Conservation (phyloP, 768 basidiomycete species). For the Boletus rubescentipes region DNA sequence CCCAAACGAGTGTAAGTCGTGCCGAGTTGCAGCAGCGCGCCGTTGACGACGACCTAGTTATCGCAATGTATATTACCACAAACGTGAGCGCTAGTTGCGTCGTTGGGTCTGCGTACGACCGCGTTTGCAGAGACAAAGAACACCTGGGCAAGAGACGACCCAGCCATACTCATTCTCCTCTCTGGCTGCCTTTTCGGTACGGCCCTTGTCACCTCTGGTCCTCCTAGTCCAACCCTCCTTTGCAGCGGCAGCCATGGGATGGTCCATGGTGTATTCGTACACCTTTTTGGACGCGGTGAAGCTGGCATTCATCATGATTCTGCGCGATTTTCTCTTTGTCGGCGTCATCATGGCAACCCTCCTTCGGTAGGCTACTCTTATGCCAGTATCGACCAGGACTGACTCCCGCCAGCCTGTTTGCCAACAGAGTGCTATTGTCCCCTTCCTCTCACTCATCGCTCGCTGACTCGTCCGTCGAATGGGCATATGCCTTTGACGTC, state of each 20-base stretch:
- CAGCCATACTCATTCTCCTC: conserved; percentile 89
- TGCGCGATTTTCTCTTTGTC: conserved; percentile 83
- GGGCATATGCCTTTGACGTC: conserved; percentile 95
- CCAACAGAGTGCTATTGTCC: conserved; percentile 69
- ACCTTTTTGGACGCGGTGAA: conserved; percentile 52
- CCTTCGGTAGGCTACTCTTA: conserved; percentile 53
- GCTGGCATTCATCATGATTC: conserved; percentile 77
- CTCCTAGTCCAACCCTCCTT: background rate
- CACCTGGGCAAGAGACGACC: conserved; percentile 97
- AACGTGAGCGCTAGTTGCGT: conserved; percentile 55
- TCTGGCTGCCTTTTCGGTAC: conserved; percentile 73
- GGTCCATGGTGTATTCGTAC: conserved; percentile 83
- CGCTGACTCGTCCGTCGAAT: conserved; percentile 76
- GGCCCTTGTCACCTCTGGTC: background rate
- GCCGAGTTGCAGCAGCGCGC: background rate
- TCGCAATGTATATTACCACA: conserved; percentile 97
- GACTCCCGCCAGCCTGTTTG: conserved; percentile 51
- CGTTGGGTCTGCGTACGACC: background rate
- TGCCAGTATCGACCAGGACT: conserved; percentile 9
- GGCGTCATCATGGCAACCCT: conserved; percentile 74
- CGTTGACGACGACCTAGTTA: conserved; percentile 51
- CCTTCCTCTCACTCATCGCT: conserved; percentile 71
- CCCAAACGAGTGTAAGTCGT: conserved; percentile 81
- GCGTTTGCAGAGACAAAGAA: conserved; percentile 84
- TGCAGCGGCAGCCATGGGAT: conserved; percentile 76